phyloP scores from a whole-genome alignment of 2,329 filamentous ascomycete genomes.

The Sclerotinia sclerotiorum region DNA sequence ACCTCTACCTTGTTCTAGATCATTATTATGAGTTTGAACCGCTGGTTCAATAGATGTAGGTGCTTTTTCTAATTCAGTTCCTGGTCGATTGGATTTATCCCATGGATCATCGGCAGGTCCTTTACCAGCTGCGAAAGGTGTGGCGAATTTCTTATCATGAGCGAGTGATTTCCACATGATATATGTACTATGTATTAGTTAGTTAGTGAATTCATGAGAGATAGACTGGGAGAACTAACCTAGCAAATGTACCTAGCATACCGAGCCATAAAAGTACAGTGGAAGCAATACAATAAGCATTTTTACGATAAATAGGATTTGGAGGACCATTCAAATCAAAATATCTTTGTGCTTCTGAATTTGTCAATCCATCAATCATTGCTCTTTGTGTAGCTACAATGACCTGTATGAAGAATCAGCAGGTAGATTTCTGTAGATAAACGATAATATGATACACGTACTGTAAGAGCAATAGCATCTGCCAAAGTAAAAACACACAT shows the following conservation, averaged over 20 bases:
- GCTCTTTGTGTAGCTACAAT: constrained; percentile 50
- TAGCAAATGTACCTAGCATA: constrained; percentile 49
- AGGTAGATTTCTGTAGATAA: too few relatives aligned
- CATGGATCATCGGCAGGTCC: constrained; percentile 10
- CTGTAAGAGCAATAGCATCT: constrained; percentile 51
- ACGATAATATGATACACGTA: constrained; percentile 20
- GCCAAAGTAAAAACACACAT: constrained; percentile 49
- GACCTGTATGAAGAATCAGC: too few relatives aligned
- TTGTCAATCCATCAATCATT: constrained; percentile 45
- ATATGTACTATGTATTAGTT: constrained; percentile 35
- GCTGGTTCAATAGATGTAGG: background rate
- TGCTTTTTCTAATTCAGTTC: background rate
- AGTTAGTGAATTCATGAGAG: background rate
- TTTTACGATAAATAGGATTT: constrained; percentile 48
- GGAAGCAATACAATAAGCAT: constrained; percentile 51
- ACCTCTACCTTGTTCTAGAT: too few relatives aligned
- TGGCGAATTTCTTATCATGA: constrained; percentile 40
- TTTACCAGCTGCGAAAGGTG: constrained; percentile 32
- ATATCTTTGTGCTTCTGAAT: constrained; percentile 37
- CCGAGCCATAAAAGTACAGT: constrained; percentile 56
- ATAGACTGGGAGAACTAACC: constrained; percentile 38
- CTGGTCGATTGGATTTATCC: background rate
- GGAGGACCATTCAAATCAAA: constrained; percentile 41
- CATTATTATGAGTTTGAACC: background rate
- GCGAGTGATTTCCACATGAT: constrained; percentile 42